phyloP scores from a whole-genome alignment of 208 protist genomes.

The Crithidia expoeki region DNA sequence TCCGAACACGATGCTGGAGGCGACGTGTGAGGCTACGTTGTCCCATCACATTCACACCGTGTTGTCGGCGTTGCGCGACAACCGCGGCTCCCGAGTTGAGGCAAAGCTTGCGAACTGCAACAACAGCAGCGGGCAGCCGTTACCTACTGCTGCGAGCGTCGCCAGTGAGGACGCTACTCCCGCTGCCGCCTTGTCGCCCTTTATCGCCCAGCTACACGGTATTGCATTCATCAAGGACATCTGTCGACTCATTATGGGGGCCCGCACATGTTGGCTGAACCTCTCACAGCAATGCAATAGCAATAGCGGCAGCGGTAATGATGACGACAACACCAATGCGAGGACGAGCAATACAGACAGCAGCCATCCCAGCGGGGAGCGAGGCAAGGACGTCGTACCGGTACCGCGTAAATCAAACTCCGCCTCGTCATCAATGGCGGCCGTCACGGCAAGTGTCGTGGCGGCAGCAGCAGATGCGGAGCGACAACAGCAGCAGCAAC shows the following conservation, averaged over 20 bases:
- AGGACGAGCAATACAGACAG: background rate
- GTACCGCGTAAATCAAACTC: background rate
- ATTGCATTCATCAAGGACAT: conserved; percentile 71
- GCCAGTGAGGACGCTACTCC: background rate
- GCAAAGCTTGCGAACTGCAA: background rate
- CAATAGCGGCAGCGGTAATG: background rate
- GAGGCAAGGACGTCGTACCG: background rate
- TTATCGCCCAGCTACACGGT: conserved; percentile 56
- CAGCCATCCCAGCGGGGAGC: background rate
- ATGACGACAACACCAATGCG: background rate
- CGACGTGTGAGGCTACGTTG: conserved; percentile 66
- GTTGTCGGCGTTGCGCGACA: conserved; percentile 34
- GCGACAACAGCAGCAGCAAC: conserved; percentile 21
- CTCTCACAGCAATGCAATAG: conserved; percentile 12
- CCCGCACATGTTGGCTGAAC: conserved; percentile 33
- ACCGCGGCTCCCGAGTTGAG: conserved; percentile 3
- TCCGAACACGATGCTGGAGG: conserved; percentile 64
- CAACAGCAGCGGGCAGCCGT: conserved; percentile 3
- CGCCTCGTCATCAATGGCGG: conserved; percentile 29
- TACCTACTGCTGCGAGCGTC: background rate
- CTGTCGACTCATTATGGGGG: conserved; percentile 42
- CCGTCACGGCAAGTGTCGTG: conserved; percentile 21
- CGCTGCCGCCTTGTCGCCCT: conserved; percentile 4
- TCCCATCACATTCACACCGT: conserved; percentile 55
- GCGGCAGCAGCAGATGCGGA: conserved; percentile 17